phyloP scores from a whole-genome alignment of 345 rosid genomes.

The Murraya koenigii region DNA sequence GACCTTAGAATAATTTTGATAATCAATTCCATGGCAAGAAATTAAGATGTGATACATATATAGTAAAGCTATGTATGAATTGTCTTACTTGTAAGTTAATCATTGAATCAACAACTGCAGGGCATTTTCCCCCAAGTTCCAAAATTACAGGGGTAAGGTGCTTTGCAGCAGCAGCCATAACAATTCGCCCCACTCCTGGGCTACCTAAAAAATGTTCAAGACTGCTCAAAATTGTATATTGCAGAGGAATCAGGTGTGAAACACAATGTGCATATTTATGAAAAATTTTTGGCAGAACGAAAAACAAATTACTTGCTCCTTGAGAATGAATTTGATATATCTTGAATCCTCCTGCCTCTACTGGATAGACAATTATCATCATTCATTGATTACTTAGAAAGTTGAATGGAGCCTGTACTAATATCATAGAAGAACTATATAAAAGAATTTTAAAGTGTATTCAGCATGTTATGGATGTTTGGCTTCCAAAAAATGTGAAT shows the following conservation, averaged over 20 bases:
- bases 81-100: slow-evolving; percentile 34
- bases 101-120: slow-evolving; percentile 49
- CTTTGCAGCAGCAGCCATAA: slow-evolving; percentile 61
- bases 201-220: slow-evolving; percentile 29
- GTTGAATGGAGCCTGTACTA: neutral
- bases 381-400: neutral
- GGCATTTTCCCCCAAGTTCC: slow-evolving; percentile 64
- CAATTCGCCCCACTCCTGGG: slow-evolving; percentile 43
- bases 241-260: neutral
- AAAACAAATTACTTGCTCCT: neutral
- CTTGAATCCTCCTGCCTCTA: neutral
- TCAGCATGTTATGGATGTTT: neutral
- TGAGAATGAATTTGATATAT: neutral
- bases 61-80: neutral
- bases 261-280: neutral
- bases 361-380: neutral
- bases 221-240: no score
- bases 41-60: neutral
- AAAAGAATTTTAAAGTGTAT: neutral
- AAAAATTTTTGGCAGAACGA: neutral
- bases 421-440: neutral
- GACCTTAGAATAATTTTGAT: slow-evolving; percentile 25
- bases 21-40: neutral
- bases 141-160: slow-evolving; percentile 48
- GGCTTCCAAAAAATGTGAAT: neutral